Percentiles rank a stretch among this genome's conserved stretches.
phyloP scores from a whole-genome alignment of 805 yeast genomes.

The Candida methanosorbosa region DNA sequence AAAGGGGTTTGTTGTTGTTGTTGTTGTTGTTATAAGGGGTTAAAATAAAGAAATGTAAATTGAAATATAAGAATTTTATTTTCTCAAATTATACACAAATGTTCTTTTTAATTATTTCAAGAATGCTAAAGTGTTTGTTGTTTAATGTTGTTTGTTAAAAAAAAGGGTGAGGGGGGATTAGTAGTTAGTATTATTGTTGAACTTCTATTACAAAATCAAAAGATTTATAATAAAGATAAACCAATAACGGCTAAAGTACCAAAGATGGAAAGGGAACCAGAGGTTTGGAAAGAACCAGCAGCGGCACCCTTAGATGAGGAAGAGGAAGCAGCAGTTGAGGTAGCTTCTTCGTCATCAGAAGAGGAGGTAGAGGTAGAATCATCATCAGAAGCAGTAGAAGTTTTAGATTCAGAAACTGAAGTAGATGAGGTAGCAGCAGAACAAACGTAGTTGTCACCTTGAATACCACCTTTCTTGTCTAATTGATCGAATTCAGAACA shows the following conservation, averaged over 20 bases:
- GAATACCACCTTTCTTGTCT: slow-evolving; percentile 73
- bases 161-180: too few relatives aligned
- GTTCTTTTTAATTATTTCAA: too few relatives aligned
- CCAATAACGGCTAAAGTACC: slow-evolving; percentile 42
- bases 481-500: slow-evolving; percentile 69
- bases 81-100: too few relatives aligned
- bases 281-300: slow-evolving; percentile 16
- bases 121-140: too few relatives aligned
- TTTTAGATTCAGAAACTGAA: slow-evolving; percentile 20
- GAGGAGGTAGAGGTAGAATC: slow-evolving; percentile 24
- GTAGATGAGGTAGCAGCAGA: slow-evolving; percentile 51
- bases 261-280: slow-evolving; percentile 30
- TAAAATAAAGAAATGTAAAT: too few relatives aligned
- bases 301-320: slow-evolving; percentile 23
- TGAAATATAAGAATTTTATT: too few relatives aligned
- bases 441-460: slow-evolving; percentile 83
- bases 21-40: too few relatives aligned
- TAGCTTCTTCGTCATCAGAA: slow-evolving; percentile 28
- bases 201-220: too few relatives aligned
- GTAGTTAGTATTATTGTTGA: too few relatives aligned
- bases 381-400: slow-evolving; percentile 16
- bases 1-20: too few relatives aligned
- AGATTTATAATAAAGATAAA: slow-evolving; percentile 39
- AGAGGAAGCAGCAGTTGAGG: slow-evolving; percentile 27
- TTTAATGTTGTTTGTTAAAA: too few relatives aligned